Evolutionary conservation across 352 stramenopile species (phyloP).

Genomic region (Globisporangium radiosum): DNA sequence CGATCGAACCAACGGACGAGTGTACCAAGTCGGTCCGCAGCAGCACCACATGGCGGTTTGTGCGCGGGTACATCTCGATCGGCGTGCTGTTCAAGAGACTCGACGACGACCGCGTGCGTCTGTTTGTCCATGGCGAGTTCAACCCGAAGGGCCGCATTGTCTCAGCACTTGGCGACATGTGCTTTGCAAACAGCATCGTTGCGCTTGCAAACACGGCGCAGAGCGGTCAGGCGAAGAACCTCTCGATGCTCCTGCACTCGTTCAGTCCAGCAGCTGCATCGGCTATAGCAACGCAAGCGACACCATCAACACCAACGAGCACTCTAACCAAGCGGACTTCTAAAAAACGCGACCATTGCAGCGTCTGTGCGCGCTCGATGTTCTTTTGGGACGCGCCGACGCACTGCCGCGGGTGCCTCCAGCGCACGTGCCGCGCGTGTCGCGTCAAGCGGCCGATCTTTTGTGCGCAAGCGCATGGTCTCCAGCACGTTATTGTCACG

Average conservation of each 20-base stretch:
- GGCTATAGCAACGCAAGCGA: not conserved
- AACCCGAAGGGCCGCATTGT: slow-evolving; percentile 49
- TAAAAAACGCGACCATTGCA: slow-evolving; percentile 25
- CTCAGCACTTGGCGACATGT: slow-evolving; percentile 40
- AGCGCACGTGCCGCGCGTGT: slow-evolving; percentile 54
- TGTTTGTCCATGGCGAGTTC: slow-evolving; percentile 67
- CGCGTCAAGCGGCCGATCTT: slow-evolving; percentile 70
- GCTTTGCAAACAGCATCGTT: slow-evolving; percentile 52
- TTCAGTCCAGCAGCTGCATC: slow-evolving; percentile 2
- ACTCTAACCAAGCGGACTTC: too few species aligned
- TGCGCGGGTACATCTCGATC: slow-evolving; percentile 60
- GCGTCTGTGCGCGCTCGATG: slow-evolving; percentile 42
- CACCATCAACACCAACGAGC: too few species aligned
- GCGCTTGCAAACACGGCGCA: slow-evolving; percentile 56
- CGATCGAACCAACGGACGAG: slow-evolving; percentile 43
- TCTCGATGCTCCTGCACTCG: slow-evolving; percentile 48
- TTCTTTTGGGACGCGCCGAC: slow-evolving; percentile 63
- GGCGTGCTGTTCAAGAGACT: slow-evolving; percentile 55
- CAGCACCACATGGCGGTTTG: slow-evolving; percentile 20
- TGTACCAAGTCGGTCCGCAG: slow-evolving; percentile 7
- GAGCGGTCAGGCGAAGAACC: slow-evolving; percentile 68
- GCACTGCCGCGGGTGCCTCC: slow-evolving; percentile 61
- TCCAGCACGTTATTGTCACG: slow-evolving; percentile 7
- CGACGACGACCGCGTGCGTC: slow-evolving; percentile 48
- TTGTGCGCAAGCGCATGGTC: slow-evolving; percentile 54